Evolutionary conservation across 2,329 filamentous ascomycete species (phyloP), one percentile per base, ranked within the genome.

Genomic region (Ophiostoma montium): DNA sequence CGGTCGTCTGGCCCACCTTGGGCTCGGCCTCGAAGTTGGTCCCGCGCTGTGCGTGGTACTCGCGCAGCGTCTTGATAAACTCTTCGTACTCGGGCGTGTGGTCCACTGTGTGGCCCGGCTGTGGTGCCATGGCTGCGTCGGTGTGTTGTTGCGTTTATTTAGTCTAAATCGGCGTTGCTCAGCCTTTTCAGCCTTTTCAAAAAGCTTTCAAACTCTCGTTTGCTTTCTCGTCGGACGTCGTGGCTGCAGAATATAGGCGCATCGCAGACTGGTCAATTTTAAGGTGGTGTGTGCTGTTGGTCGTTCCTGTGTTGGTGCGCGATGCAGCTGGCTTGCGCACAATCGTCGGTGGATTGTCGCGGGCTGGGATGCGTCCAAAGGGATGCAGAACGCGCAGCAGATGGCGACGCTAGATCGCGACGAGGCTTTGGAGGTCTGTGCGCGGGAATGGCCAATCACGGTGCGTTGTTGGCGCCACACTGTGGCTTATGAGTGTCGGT

Each of bases 1-100:
- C 75, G 55, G 83, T 80, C 52, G 80, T 80, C 56, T 76, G 75
- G 53, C 85, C 86, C 57, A 94, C 79, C 66, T 86, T 88, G 47
- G 87, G 87, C 62, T 89, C 83, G 30, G 81, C 73, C 53, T 94
- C 87, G 57, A 94, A 79, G 50, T 72, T 67, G 8, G 86, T 94
- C 49, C 86, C 86, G 66, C 87, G 78, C 63, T 86, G 78, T 58
- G 81, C 73, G 65, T 94, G 86, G 61, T 86, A 94, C 43, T 72
- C 77, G 46, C 71, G 74, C 50, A 94, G 68, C 59, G 82, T 79
- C 57, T 75, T 70, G 60, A 94, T 84, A 63, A 94, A 94, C 39
- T 84, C 79, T 50, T 82, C 76, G 65, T 87, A 87, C 66, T 92
- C 86, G 46, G 75, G 67, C 3, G 76, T 80, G 51, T 72, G 71